Conservation (phyloP, 1,284 basidiomycete genomes). For the Malassezia globosa region DNA sequence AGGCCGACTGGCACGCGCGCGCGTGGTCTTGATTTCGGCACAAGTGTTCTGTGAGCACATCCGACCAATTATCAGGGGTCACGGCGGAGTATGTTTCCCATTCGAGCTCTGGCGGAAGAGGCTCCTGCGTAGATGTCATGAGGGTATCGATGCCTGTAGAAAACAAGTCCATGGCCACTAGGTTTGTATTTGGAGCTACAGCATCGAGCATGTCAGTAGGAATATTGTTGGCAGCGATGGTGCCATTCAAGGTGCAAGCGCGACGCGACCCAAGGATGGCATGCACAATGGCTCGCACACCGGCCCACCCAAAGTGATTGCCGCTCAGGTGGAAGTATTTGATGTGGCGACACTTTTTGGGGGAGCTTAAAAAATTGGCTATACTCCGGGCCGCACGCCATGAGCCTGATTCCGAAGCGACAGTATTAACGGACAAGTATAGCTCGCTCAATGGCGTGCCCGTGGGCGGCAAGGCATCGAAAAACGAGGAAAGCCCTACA, state of each 20-base stretch:
- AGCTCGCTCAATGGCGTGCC: slow-evolving; percentile 5
- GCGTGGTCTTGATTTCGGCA: not conserved
- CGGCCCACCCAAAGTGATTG: slow-evolving; percentile 14
- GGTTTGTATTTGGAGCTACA: slow-evolving; percentile 6
- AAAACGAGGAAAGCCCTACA: slow-evolving; percentile 6
- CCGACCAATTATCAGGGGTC: slow-evolving; percentile 4
- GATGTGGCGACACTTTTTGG: slow-evolving; percentile 4
- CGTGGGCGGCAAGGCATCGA: slow-evolving; percentile 9
- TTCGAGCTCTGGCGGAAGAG: no score
- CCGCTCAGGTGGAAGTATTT: slow-evolving; percentile 10
- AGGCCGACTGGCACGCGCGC: not conserved
- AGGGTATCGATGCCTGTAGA: slow-evolving; percentile 10
- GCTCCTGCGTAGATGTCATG: not conserved
- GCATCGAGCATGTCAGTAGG: slow-evolving; percentile 3
- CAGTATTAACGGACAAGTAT: slow-evolving; percentile 9
- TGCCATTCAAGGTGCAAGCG: slow-evolving; percentile 4
- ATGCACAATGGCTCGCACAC: slow-evolving; percentile 12
- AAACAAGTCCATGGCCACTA: slow-evolving; percentile 14
- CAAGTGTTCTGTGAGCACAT: slow-evolving; percentile 5
- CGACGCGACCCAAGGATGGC: slow-evolving; percentile 12
- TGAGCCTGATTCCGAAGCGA: not conserved
- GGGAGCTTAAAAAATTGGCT: slow-evolving; percentile 10
- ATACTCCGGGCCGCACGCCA: slow-evolving; percentile 8
- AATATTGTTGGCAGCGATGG: not conserved
- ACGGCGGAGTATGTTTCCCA: slow-evolving; percentile 6